Percentiles rank a stretch among this genome's conserved stretches.
These are phyloP conservation scores for Caloboletus firmus DNA, from an alignment of 1,284 basidiomycete species.

Conservation along the genomic window DNA sequence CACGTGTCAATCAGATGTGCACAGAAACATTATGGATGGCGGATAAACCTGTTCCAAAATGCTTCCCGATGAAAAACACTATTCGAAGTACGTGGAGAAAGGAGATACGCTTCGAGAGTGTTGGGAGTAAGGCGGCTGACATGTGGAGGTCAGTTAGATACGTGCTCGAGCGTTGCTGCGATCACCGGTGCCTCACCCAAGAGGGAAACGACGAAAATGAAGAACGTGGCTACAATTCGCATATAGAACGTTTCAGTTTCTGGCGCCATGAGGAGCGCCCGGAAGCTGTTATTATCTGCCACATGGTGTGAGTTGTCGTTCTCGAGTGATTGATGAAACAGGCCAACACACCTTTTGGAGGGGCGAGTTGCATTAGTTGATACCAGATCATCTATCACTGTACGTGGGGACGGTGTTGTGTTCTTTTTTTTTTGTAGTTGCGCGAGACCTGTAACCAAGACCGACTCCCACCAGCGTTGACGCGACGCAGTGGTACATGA, in stretches of 20 bases:
- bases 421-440: too few species aligned
- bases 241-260: slow-evolving; percentile 6
- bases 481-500: neutral
- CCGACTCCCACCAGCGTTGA: too few species aligned
- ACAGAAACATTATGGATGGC: neutral
- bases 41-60: slow-evolving; percentile 70
- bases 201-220: slow-evolving; percentile 46
- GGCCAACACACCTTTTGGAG: slow-evolving; percentile 5
- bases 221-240: slow-evolving; percentile 36
- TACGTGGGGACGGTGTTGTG: neutral
- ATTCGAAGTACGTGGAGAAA: slow-evolving; percentile 61
- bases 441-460: neutral
- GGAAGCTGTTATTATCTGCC: neutral
- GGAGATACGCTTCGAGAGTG: slow-evolving; percentile 53
- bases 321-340: neutral
- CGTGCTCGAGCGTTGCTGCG: neutral
- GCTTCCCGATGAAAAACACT: slow-evolving; percentile 76
- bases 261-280: neutral
- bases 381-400: neutral
- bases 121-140: slow-evolving; percentile 68
- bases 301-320: neutral
- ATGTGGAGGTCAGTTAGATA: neutral
- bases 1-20: neutral
- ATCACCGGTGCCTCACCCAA: slow-evolving; percentile 27
- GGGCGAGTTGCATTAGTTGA: neutral